Evolutionary conservation across 139 green algal genomes (phyloP), one percentile per base, ranked within the genome.

Genomic region (Chlorella ohadii): DNA sequence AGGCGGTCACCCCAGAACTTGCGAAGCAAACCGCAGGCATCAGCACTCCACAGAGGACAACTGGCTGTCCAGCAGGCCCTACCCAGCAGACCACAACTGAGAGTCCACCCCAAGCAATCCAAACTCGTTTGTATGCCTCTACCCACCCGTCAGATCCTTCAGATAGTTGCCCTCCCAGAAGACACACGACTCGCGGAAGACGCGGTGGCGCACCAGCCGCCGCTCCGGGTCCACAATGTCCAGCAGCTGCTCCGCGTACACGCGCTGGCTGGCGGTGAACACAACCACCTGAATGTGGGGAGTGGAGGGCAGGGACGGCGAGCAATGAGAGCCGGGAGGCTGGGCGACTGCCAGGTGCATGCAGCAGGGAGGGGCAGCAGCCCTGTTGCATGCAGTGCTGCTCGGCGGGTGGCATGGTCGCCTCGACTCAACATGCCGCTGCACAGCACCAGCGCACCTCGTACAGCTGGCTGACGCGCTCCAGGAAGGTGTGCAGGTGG

Each of bases 91-190:
- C n/a, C n/a, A n/a, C n/a, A n/a, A n/a, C n/a, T n/a, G n/a, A n/a
- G n/a, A n/a, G n/a, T n/a, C n/a, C n/a, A n/a, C n/a, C n/a, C n/a
- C n/a, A n/a, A n/a, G n/a, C n/a, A n/a, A n/a, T n/a, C n/a, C n/a
- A n/a, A n/a, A n/a, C n/a, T n/a, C n/a, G n/a, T n/a, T n/a, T n/a
- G n/a, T n/a, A n/a, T 51, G 44, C 6, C 44, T 6, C 44, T 51
- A 51, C 68, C 11, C 83, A 80, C 83, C 83, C 23, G 86, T 89
- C 17, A 93, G 78, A 78, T 92, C 89, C 80, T 98, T 98, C 15
- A 99, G 86, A 85, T 98, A 99, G 90, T 99, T 99, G 56, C 96
- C 96, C 67, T 98, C 96, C 70, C 97, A 94, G 33, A 96, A 85
- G 2, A 99, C 95, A 86, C 96, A 99, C 1, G 84, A 92, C 73